Evolutionary conservation across 257 asterid genomes (phyloP).

Genomic region (Solanum bulbocastanum): DNA sequence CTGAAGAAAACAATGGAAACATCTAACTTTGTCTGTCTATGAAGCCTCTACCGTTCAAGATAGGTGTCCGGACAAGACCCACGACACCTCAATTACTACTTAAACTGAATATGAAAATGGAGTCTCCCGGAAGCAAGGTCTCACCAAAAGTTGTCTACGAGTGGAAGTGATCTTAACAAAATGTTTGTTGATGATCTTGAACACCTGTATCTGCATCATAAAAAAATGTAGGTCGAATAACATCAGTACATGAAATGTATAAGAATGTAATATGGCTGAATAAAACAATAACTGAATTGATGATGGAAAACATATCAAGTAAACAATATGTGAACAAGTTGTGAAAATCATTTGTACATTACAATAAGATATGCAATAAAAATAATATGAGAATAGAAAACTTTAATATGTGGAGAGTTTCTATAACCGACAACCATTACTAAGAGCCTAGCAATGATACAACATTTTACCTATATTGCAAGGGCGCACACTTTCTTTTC

Average conservation of each 20-base stretch:
- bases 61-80: neutral
- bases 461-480: neutral
- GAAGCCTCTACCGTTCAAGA: neutral
- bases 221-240: neutral
- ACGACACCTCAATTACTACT: too few species aligned
- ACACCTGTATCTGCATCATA: neutral
- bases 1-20: neutral
- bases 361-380: too few species aligned
- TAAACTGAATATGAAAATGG: neutral
- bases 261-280: too few species aligned
- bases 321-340: neutral
- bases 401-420: too few species aligned
- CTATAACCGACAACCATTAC: too few species aligned
- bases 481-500: neutral
- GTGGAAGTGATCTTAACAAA: neutral
- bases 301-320: neutral
- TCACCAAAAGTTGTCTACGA: neutral
- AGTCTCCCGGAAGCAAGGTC: neutral
- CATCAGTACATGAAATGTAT: too few species aligned
- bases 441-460: neutral
- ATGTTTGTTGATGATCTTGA: neutral
- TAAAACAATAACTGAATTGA: too few species aligned
- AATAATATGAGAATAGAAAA: too few species aligned
- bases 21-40: neutral
- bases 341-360: neutral